Conservation (phyloP, 2,329 filamentous ascomycete genomes). For the Epichloe sibirici region DNA sequence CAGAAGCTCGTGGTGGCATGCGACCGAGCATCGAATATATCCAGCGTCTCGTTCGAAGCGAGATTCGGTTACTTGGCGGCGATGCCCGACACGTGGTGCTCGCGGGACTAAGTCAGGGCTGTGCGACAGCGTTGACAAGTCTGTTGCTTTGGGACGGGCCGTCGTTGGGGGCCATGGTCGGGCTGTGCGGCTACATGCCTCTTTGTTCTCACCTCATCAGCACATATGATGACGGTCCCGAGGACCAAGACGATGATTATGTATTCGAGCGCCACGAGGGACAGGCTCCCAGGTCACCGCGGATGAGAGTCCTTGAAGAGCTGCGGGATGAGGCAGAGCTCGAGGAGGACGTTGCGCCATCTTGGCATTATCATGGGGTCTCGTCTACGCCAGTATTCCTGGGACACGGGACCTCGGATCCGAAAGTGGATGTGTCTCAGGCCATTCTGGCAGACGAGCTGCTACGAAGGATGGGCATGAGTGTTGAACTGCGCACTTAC, state of each 20-base stretch:
- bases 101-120: slow-evolving; percentile 42
- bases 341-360: not conserved
- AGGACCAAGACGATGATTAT: slow-evolving; percentile 9
- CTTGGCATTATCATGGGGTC: slow-evolving; percentile 7
- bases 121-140: slow-evolving; percentile 31
- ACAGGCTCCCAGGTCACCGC: slow-evolving; percentile 3
- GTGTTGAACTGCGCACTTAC: slow-evolving; percentile 27
- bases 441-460: slow-evolving; percentile 22
- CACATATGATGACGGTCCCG: slow-evolving; percentile 3
- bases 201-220: slow-evolving; percentile 21
- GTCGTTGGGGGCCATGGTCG: slow-evolving; percentile 25
- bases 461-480: slow-evolving; percentile 22
- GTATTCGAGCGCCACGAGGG: slow-evolving; percentile 11
- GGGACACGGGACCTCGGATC: slow-evolving; percentile 30
- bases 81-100: slow-evolving; percentile 30
- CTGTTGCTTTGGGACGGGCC: slow-evolving; percentile 31
- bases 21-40: slow-evolving; percentile 28
- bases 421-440: slow-evolving; percentile 25
- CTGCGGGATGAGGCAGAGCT: slow-evolving; percentile 18
- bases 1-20: slow-evolving; percentile 21
- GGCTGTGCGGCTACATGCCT: slow-evolving; percentile 35
- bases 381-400: slow-evolving; percentile 30
- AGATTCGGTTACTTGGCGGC: slow-evolving; percentile 21
- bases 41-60: slow-evolving; percentile 23
- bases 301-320: slow-evolving; percentile 13